phyloP scores from a whole-genome alignment of 192 early-diverging fungal species.

The Oehlia diaphana region DNA sequence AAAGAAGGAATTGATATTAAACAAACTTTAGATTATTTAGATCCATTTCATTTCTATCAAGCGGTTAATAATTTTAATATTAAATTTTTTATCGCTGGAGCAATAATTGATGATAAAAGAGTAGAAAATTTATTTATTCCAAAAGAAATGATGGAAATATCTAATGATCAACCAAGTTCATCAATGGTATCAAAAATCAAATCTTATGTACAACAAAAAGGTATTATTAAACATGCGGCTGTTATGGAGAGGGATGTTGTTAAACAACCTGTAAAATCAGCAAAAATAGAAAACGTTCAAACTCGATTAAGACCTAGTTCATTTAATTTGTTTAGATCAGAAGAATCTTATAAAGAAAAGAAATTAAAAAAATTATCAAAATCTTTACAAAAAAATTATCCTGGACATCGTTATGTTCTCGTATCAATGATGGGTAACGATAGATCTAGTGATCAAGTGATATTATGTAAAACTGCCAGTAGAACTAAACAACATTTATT shows the following conservation, averaged over 20 bases:
- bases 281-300: too few relatives aligned
- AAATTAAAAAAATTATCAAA: not conserved
- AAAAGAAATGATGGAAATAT: not conserved
- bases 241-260: not conserved
- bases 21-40: not conserved
- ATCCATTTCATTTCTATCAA: not conserved
- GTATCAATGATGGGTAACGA: not conserved
- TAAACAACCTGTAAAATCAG: too few relatives aligned
- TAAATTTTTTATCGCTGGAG: not conserved
- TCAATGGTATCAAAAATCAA: too few relatives aligned
- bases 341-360: not conserved
- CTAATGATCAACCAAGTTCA: too few relatives aligned
- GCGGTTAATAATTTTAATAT: not conserved
- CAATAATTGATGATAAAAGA: not conserved
- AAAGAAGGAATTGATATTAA: not conserved
- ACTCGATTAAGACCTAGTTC: too few relatives aligned
- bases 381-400: not conserved
- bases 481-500: not conserved
- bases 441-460: not conserved
- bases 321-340: too few relatives aligned
- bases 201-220: not conserved
- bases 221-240: not conserved
- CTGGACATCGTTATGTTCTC: not conserved
- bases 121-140: not conserved
- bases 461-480: not conserved